phyloP scores from a whole-genome alignment of 2,329 filamentous ascomycete species.

The Aspergillus sp. region DNA sequence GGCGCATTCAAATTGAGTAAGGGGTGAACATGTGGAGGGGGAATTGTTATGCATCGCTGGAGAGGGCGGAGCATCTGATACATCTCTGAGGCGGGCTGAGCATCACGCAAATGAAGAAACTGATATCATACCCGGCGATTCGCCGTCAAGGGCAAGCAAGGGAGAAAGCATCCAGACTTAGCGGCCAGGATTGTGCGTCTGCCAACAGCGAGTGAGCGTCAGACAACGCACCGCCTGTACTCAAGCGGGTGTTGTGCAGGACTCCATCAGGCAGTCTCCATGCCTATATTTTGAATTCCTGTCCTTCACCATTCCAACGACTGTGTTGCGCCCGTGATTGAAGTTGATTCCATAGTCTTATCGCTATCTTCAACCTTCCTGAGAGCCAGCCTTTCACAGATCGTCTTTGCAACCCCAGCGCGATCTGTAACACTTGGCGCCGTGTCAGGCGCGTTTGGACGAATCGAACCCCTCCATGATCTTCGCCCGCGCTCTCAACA shows the following conservation, averaged over 20 bases:
- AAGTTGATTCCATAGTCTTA: neutral
- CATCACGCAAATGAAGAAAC: neutral
- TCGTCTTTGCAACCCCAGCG: neutral
- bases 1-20: neutral
- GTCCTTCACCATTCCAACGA: neutral
- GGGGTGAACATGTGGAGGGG: neutral
- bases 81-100: neutral
- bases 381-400: neutral
- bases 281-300: neutral
- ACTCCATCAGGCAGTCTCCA: neutral
- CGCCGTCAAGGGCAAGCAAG: neutral
- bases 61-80: neutral
- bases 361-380: neutral
- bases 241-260: neutral
- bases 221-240: conserved; percentile 24
- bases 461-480: conserved; percentile 18
- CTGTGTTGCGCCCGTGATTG: neutral
- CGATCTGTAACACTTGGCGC: conserved; percentile 29
- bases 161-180: conserved; percentile 1
- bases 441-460: conserved; percentile 13
- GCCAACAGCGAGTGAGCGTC: conserved; percentile 22
- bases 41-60: neutral
- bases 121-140: neutral
- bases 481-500: neutral
- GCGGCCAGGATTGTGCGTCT: conserved; percentile 12